These are phyloP conservation scores for Gentiana straminea DNA, from an alignment of 257 asterid species.

Conservation along the genomic window DNA sequence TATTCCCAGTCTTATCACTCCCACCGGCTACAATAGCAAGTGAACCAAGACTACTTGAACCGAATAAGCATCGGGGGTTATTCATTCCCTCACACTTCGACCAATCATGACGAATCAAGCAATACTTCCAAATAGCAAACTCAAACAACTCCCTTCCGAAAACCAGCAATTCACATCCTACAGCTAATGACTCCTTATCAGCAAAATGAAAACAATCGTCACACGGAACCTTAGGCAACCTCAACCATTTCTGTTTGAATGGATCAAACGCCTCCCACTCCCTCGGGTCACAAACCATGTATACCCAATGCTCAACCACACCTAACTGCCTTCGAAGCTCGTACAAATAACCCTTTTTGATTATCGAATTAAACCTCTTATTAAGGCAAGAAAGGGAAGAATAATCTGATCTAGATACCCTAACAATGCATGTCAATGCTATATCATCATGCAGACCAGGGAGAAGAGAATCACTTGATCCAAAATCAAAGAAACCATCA, in stretches of 20 bases:
- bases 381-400: constrained; percentile 56
- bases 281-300: constrained; percentile 85
- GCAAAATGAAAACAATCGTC: constrained; percentile 77
- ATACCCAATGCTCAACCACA: constrained; percentile 74
- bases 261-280: constrained; percentile 96
- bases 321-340: constrained; percentile 61
- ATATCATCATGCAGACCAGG: constrained; percentile 70
- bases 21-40: constrained; percentile 77
- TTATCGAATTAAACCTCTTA: constrained; percentile 36
- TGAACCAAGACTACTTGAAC: constrained; percentile 61
- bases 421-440: constrained; percentile 58
- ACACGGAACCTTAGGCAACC: constrained; percentile 70
- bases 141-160: constrained; percentile 76
- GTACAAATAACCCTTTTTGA: constrained; percentile 55
- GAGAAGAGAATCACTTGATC: constrained; percentile 49
- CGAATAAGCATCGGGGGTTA: constrained; percentile 73
- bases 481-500: constrained; percentile 26
- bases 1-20: constrained; percentile 57
- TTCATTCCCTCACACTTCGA: constrained; percentile 62
- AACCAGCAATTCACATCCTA: constrained; percentile 70
- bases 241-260: constrained; percentile 58
- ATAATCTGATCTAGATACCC: constrained; percentile 61
- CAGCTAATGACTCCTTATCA: constrained; percentile 78
- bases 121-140: constrained; percentile 82
- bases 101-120: constrained; percentile 41